phyloP scores from a whole-genome alignment of 192 early-diverging fungal genomes.

The Coemansia sp. region DNA sequence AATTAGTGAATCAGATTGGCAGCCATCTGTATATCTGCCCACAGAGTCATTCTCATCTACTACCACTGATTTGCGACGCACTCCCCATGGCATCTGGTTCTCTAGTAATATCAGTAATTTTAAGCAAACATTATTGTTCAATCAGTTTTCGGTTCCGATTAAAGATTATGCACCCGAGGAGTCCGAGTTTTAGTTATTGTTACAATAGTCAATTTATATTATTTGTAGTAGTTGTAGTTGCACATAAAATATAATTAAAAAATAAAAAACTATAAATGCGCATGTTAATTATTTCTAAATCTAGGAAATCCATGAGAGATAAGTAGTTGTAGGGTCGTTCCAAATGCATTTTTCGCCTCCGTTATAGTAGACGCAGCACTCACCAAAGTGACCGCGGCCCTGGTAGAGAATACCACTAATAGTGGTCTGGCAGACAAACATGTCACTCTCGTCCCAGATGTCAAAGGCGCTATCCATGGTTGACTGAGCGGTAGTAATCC shows the following conservation, averaged over 20 bases:
- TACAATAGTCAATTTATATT: neutral
- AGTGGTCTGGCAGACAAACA: neutral
- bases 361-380: no score
- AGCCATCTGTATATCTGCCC: no score
- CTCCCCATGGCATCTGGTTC: no score
- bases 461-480: neutral
- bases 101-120: no score
- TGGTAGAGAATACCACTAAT: conserved; percentile 2
- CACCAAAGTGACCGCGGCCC: no score
- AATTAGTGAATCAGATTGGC: no score
- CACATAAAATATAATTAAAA: neutral
- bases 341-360: conserved; percentile 19
- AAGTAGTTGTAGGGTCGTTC: conserved; percentile 2
- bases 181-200: neutral
- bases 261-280: neutral
- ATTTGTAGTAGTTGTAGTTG: neutral
- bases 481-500: neutral
- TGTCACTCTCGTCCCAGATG: neutral
- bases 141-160: neutral
- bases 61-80: no score
- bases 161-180: neutral
- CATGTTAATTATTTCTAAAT: no score
- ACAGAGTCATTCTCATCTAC: no score
- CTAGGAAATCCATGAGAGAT: conserved; percentile 21
- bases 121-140: neutral